phyloP scores from a whole-genome alignment of 495 filamentous ascomycete genomes.

The Trichoderma orchidacearum region DNA sequence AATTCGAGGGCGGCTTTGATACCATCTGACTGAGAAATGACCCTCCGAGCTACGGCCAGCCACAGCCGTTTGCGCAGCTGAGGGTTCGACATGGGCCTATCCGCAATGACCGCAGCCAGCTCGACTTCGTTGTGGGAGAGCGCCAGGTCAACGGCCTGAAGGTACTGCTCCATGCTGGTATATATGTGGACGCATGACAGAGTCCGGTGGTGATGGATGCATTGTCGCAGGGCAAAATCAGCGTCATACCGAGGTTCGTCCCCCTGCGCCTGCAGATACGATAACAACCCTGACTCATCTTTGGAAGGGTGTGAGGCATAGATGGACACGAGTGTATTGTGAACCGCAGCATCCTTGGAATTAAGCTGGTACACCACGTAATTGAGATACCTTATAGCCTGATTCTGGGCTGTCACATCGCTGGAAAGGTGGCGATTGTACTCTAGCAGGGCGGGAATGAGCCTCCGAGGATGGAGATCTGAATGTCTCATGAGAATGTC shows the following conservation, averaged over 20 bases:
- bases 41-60: conserved; percentile 85
- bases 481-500: conserved; percentile 89
- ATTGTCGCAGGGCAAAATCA: conserved; percentile 93
- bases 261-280: conserved; percentile 69
- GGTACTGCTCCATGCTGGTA: conserved; percentile 84
- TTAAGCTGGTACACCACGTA: conserved; percentile 84
- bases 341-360: conserved; percentile 75
- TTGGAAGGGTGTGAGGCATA: conserved; percentile 75
- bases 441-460: conserved; percentile 85
- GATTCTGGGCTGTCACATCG: conserved; percentile 58
- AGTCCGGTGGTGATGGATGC: conserved; percentile 84
- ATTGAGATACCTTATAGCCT: conserved; percentile 86
- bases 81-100: conserved; percentile 63
- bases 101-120: conserved; percentile 79
- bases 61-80: conserved; percentile 86
- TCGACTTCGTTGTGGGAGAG: conserved; percentile 80
- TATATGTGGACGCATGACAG: conserved; percentile 94
- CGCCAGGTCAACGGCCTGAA: conserved; percentile 83
- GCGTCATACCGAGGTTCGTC: conserved; percentile 69
- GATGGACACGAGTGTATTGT: conserved; percentile 93
- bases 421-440: conserved; percentile 63
- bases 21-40: conserved; percentile 68
- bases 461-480: conserved; percentile 71
- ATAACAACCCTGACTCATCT: conserved; percentile 72
- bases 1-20: conserved; percentile 96